phyloP scores from a whole-genome alignment of 306 rosid genomes.

The Citrullus amarus region DNA sequence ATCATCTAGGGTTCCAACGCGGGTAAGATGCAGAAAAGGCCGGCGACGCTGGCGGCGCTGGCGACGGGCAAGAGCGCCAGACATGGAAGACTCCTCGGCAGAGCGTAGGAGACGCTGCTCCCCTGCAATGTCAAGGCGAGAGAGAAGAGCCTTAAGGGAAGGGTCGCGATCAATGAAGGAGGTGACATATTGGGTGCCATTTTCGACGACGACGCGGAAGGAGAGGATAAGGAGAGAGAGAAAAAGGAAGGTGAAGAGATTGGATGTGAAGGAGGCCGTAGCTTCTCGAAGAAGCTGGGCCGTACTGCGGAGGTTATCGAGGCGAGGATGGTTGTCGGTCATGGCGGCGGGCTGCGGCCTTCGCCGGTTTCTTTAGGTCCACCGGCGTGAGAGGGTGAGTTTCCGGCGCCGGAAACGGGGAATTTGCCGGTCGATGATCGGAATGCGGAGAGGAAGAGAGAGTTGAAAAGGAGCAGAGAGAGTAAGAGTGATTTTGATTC shows the following conservation, averaged over 20 bases:
- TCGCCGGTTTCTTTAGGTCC: not conserved
- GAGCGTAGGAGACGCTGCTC: constrained; percentile 14
- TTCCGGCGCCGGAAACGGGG: not conserved
- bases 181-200: constrained; percentile 18
- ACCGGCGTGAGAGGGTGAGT: not conserved
- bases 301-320: constrained; percentile 12
- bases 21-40: constrained; percentile 78
- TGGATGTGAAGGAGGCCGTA: constrained; percentile 13
- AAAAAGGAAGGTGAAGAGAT: constrained; percentile 12
- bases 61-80: constrained; percentile 21
- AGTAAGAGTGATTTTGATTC: not conserved
- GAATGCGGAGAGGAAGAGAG: not conserved
- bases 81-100: constrained; percentile 9
- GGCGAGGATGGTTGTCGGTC: constrained; percentile 7
- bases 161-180: constrained; percentile 19
- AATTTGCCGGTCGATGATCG: not conserved
- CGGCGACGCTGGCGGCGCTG: constrained; percentile 33
- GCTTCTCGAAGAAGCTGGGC: constrained; percentile 12
- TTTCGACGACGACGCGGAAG: constrained; percentile 10
- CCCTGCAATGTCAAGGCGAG: constrained; percentile 15
- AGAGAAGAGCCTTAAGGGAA: constrained; percentile 15
- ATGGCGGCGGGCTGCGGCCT: not conserved
- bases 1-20: constrained; percentile 82
- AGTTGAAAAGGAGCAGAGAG: constrained; percentile 1
- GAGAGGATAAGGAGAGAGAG: constrained; percentile 17